Base-by-base conservation (phyloP, 1,284 basidiomycete genomes). In the Trametes hirsuta region DNA sequence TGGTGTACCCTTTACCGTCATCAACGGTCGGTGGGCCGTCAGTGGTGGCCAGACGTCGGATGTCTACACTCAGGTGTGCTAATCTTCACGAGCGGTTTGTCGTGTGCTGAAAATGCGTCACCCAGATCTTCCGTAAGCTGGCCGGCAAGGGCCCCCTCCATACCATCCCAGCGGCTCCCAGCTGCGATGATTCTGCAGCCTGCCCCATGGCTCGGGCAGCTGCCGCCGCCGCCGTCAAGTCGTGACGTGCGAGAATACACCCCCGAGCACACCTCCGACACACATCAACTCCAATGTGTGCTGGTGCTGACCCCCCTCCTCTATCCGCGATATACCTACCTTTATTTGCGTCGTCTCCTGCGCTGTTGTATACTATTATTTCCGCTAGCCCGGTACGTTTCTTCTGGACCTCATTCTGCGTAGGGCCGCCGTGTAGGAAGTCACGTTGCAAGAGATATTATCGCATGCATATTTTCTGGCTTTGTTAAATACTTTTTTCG, bases 1-100 rank as follows among this genome's bases (percentile, higher is more conserved):
- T 0, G 91, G 92, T 37, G 90, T 94, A 6, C 92, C 93, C 2
- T 85, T 92, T 75, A 85, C 86, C 47, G 85, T 93, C 69, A 88
- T 94, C 64, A 88, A 93, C 69, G 84, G 85, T 18, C 86, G 86
- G 67, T 93, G 90, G 88, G 89, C 88, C 9, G 78, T 93, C 47
- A 87, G 84, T 48, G 91, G 91, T 5, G 87, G 86, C 3, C 91
- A 93, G 72, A 79, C 84, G 6, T 81, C 83, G 40, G 88, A 91
- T 39, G 86, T 88, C 14, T 93, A 85, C 67, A 75, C 87, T 45
- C 85, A 91, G 81, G 90, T 88, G 65, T 66, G 81, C 37, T 1
- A 42, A 11, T 21, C 12, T 18, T 48, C 18, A 22, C 25, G 8
- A 30, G 30, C 30, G 30, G 42, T 47, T 49, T 45, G 44, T 39